Conservation (phyloP, 2,329 filamentous ascomycete species). For the Fusarium anguioides region DNA sequence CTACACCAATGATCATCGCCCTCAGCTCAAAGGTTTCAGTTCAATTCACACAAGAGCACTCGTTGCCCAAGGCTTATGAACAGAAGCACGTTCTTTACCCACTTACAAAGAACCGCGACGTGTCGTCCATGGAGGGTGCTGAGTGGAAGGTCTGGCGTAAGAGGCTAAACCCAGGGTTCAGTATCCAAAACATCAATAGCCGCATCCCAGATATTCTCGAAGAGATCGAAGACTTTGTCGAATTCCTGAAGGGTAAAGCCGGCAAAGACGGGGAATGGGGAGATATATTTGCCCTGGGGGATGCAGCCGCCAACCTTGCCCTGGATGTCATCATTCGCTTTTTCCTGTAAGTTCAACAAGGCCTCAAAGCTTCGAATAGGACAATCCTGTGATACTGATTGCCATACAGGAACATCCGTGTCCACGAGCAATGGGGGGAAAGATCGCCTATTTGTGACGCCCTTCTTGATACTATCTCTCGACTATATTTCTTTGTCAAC, state of each 20-base stretch:
- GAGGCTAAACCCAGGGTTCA: slow-evolving; percentile 53
- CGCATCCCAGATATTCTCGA: slow-evolving; percentile 52
- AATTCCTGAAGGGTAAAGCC: slow-evolving; percentile 15
- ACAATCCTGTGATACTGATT: background rate
- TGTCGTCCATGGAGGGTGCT: slow-evolving; percentile 48
- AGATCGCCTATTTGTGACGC: slow-evolving; percentile 14
- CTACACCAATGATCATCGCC: slow-evolving; percentile 26
- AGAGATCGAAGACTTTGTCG: slow-evolving; percentile 53
- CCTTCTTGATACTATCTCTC: slow-evolving; percentile 21
- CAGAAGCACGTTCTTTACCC: slow-evolving; percentile 45
- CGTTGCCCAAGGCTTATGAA: slow-evolving; percentile 42
- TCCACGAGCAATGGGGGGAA: slow-evolving; percentile 25
- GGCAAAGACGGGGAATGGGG: slow-evolving; percentile 20
- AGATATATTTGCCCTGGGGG: slow-evolving; percentile 47
- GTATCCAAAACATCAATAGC: slow-evolving; percentile 49
- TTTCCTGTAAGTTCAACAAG: slow-evolving; percentile 43
- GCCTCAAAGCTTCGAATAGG: background rate
- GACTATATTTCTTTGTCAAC: slow-evolving; percentile 21
- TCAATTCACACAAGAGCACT: slow-evolving; percentile 39
- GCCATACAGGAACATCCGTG: slow-evolving; percentile 12
- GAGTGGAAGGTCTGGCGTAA: slow-evolving; percentile 47
- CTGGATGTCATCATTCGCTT: slow-evolving; percentile 55
- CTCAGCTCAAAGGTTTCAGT: slow-evolving; percentile 34
- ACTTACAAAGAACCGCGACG: slow-evolving; percentile 48
- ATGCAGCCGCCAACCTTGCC: slow-evolving; percentile 52